phyloP scores from a whole-genome alignment of 2,329 filamentous ascomycete genomes.

The Colletotrichum euphorbiae region DNA sequence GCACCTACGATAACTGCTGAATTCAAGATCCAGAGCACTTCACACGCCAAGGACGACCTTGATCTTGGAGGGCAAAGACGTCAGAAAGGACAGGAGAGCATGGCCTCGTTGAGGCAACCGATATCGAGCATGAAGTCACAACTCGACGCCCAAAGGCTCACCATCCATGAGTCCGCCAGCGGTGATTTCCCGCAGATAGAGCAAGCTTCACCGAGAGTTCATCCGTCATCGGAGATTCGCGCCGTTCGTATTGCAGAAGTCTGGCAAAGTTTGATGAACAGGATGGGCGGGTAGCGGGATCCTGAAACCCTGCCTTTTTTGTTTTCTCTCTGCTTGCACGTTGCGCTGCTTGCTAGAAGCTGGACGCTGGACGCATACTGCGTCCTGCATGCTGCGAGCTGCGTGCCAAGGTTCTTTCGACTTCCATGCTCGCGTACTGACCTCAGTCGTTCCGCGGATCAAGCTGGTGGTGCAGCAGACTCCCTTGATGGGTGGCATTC shows the following conservation, averaged over 20 bases:
- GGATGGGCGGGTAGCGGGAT: conserved; percentile 30
- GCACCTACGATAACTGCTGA: not conserved
- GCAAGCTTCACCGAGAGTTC: not conserved
- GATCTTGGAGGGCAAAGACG: not conserved
- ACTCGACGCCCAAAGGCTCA: not conserved
- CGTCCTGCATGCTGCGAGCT: conserved; percentile 21
- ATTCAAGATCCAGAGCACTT: conserved; percentile 21
- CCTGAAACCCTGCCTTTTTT: conserved; percentile 38
- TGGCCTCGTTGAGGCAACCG: not conserved
- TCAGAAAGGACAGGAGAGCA: not conserved
- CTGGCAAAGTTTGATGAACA: conserved; percentile 33
- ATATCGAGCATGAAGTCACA: not conserved
- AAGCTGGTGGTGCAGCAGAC: conserved; percentile 9
- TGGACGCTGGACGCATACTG: not conserved
- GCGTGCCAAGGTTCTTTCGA: conserved; percentile 21
- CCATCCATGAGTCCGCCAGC: not conserved
- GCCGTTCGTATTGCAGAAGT: conserved; percentile 18
- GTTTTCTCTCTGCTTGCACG: not conserved
- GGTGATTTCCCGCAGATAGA: conserved; percentile 5
- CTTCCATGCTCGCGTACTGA: not conserved
- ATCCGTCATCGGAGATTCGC: conserved; percentile 30
- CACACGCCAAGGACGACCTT: conserved; percentile 12
- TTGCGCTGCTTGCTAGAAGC: conserved; percentile 8
- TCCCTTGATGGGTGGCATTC: conserved; percentile 14
- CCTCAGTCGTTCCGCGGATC: conserved; percentile 1